A percentile compares a stretch with the other conserved stretches of the same genome.
Evolutionary conservation across 139 green algal species (phyloP).

Genomic region (Monoraphidium neglectum): DNA sequence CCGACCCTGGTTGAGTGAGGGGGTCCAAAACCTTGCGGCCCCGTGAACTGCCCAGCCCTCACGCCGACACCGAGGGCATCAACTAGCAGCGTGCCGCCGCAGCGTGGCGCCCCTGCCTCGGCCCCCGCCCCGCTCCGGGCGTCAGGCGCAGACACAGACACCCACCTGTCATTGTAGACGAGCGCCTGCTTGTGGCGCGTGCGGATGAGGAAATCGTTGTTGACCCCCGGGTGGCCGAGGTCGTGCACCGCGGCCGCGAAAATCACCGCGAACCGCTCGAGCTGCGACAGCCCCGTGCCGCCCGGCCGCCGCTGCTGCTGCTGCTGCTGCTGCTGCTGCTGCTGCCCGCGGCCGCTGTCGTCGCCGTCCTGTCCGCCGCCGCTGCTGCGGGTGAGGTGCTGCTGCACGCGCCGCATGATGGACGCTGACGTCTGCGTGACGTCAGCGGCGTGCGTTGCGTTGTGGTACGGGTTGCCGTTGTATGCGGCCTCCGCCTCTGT

Average conservation of each 20-base stretch:
- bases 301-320: constrained; percentile 5
- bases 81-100: no score
- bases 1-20: no score
- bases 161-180: constrained; percentile 61
- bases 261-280: constrained; percentile 62
- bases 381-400: no score
- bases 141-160: no score
- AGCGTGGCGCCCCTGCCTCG: no score
- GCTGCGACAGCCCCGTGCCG: constrained; percentile 34
- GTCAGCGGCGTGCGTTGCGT: constrained; percentile 68
- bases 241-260: constrained; percentile 64
- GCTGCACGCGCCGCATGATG: constrained; percentile 39
- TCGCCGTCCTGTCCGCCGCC: no score
- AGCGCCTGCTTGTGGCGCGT: constrained; percentile 46
- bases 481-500: constrained; percentile 47
- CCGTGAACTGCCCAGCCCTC: no score
- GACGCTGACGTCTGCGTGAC: constrained; percentile 63
- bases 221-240: constrained; percentile 64
- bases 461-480: constrained; percentile 67
- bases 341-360: background rate
- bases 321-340: constrained; percentile 4
- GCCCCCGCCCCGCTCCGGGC: no score
- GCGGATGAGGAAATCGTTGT: constrained; percentile 72
- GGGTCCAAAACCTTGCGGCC: no score
- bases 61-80: no score